Base-by-base conservation (phyloP, 441 rosid species). In the Manihot esculenta region DNA sequence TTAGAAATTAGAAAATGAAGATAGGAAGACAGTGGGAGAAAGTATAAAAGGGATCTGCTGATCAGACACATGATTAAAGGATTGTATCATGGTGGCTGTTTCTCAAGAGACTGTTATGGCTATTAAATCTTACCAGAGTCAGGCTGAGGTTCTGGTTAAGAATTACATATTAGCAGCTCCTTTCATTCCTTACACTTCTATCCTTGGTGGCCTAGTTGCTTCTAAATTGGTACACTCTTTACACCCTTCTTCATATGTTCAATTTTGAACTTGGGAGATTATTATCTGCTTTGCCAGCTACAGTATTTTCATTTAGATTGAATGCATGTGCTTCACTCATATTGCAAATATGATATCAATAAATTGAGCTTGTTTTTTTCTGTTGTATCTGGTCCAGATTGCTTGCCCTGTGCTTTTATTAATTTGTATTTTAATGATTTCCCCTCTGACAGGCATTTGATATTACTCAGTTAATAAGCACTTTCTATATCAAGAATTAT, bases 121-220 rank as follows among this genome's bases (percentile, higher is more conserved):
- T 49, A 75, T 84, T 33, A 77, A 77, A 63, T 74, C 88, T 62
- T 85, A 85, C 71, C 84, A 80, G 23, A 81, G 67, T 71, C 85
- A 79, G 69, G 88, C 89, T 30, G 84, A 83, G 71, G 71, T 71
- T 72, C 70, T 87, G 71, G 70, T 85, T 57, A 85, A 80, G 83
- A 77, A 77, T 51, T 87, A 87, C 76, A 57, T 87, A 54, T 73
- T 85, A 11, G 83, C 89, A n/a, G 79, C 81, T 71, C 79, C 91
- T 75, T 76, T 80, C 41, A 71, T 87, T 51, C 87, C 91, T 23
- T 85, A 82, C 77, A 82, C 87, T 64, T 87, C 88, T 21, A 69
- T 87, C 66, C 60, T 87, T 33, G 84, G 81, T 45, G 88, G 89
- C 27, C 71, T 83, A 64, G 64, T 78, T 75, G 84, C 83, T 74